A percentile compares a stretch with the other conserved stretches of the same genome.
Conservation (phyloP, 345 rosid genomes). For the Anacardium occidentale region DNA sequence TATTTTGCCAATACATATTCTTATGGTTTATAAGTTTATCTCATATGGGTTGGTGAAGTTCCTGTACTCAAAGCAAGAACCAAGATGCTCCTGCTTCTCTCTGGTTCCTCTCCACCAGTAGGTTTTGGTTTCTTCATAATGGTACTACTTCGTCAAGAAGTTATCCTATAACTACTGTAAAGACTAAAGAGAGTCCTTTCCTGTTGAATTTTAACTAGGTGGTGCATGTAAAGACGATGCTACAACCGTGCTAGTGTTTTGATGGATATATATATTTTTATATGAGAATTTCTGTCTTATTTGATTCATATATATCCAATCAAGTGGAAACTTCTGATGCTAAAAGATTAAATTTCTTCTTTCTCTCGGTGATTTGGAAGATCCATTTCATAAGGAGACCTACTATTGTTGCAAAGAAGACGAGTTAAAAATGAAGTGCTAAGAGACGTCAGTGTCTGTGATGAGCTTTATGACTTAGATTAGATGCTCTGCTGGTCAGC, state of each 20-base stretch:
- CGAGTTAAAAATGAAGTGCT: no score
- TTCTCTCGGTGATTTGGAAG: no score
- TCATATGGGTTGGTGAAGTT: constrained; percentile 10
- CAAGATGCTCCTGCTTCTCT: neutral
- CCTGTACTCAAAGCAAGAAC: neutral
- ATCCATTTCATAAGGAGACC: no score
- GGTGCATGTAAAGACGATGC: neutral
- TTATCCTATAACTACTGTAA: neutral
- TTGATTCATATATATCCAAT: neutral
- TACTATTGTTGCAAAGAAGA: no score
- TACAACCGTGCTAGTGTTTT: neutral
- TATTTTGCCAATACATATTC: no score
- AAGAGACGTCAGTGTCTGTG: no score
- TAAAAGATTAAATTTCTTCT: neutral
- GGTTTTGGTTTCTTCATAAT: neutral
- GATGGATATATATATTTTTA: no score
- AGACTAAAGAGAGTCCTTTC: neutral
- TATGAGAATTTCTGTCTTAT: neutral
- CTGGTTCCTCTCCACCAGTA: constrained; percentile 5
- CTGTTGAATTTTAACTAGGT: neutral
- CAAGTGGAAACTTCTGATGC: neutral
- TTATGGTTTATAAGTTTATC: neutral
- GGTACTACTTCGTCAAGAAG: neutral
- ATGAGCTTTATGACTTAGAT: neutral
- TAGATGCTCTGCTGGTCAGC: neutral